phyloP scores from a whole-genome alignment of 768 basidiomycete genomes.

The Boletus coccyginus region DNA sequence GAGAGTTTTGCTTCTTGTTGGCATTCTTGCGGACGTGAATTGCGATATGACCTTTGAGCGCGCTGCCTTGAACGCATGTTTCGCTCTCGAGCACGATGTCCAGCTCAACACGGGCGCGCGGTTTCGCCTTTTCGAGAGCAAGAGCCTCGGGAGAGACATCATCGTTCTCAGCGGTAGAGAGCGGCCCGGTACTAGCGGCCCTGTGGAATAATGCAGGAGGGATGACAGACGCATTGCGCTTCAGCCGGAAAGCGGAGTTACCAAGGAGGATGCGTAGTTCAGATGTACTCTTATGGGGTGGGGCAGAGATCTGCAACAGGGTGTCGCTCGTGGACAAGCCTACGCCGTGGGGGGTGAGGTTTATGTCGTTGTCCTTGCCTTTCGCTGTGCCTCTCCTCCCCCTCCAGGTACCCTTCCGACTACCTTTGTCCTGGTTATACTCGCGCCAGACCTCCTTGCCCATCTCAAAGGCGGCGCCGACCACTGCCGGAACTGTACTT shows the following conservation, averaged over 20 bases:
- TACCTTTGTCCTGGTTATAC: neutral
- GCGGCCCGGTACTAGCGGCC: slow-evolving; percentile 1
- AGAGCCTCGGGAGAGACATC: slow-evolving; percentile 30
- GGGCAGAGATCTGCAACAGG: slow-evolving; percentile 49
- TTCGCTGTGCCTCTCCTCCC: slow-evolving; percentile 6
- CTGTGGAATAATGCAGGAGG: slow-evolving; percentile 22
- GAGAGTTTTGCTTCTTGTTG: slow-evolving; percentile 47
- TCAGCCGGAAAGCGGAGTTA: slow-evolving; percentile 54
- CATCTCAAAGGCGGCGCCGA: slow-evolving; percentile 13
- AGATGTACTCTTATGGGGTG: slow-evolving; percentile 47
- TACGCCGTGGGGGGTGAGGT: slow-evolving; percentile 10
- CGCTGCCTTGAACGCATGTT: slow-evolving; percentile 75
- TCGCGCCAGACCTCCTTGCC: slow-evolving; percentile 25
- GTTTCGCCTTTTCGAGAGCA: slow-evolving; percentile 67
- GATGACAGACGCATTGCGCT: slow-evolving; percentile 47
- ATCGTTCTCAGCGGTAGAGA: slow-evolving; percentile 5
- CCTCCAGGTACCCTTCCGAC: slow-evolving; percentile 17
- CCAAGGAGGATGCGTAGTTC: slow-evolving; percentile 66
- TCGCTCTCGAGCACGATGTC: slow-evolving; percentile 78
- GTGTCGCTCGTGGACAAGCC: slow-evolving; percentile 49
- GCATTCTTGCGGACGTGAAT: slow-evolving; percentile 56
- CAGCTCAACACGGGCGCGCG: slow-evolving; percentile 73
- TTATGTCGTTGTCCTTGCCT: slow-evolving; percentile 4
- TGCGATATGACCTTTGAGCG: slow-evolving; percentile 66
- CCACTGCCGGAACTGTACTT: slow-evolving; percentile 14